Base-by-base conservation (phyloP, 192 early-diverging fungal species). In the Coemansia sp. region DNA sequence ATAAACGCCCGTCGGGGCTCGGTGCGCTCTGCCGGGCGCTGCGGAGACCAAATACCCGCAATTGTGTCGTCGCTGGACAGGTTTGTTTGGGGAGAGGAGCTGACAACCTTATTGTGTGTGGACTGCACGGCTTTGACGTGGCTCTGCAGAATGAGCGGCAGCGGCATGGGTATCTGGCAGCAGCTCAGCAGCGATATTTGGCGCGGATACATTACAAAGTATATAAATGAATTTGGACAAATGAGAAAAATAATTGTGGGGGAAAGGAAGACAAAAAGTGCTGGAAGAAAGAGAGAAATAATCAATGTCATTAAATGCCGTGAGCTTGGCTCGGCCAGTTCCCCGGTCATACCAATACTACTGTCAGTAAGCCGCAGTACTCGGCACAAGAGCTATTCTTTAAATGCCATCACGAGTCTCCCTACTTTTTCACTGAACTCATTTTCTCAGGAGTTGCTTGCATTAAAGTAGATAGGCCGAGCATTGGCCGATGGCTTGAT, bases 161-260 rank as follows among this genome's bases (percentile, higher is more conserved):
- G 64, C 54, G 48, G 70, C 8, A 20, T 55, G n/a, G 29, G 55
- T 63, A 73, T 54, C 41, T 67, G 54, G 53, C 48, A 37, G 52
- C 71, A 73, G 65, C 71, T 73, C 43, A 67, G 56, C 18, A 73
- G 54, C 43, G 71, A 62, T 35, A 64, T 59, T 41, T 63, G 57
- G 26, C 69, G 38, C 3, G 27, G 37, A 18, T 62, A 43, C 60
- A 69, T 63, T 45, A 45, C 14, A 45, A 45, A 45, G 12, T 16
- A 27, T 27, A 27, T 4, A 43, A 43, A 45, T 45, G 41, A 35
- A n/a, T 14, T 45, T 45, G 41, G 4, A 2, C 12, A 45, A 45
- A 16, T 14, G 16, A 45, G 41, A 45, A 45, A 45, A 22, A 22
- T 22, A 22, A 22, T 22, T 16, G 16, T 45, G 41, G 41, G 16